Evolutionary conservation across 176 grass and related monocot species (phyloP), one percentile per base, ranked within the genome.

Genomic region (Paspalum notatum): DNA sequence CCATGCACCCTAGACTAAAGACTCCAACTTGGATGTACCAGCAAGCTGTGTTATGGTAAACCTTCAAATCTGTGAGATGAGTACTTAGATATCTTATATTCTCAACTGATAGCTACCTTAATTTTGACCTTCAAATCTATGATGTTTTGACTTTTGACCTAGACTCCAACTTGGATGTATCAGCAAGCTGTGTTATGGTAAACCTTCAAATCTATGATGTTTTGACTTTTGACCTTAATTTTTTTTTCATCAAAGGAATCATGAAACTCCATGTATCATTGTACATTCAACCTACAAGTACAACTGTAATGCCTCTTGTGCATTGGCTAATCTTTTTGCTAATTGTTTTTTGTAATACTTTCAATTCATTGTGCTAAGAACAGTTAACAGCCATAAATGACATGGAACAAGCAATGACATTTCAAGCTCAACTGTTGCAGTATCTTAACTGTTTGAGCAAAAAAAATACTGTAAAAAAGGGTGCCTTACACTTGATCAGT

Each of bases 401-500:
- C 65, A 82, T 74, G 24, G 13, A 68, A 62, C 16, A 39, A 39
- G 3, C 41, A 21, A 66, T 44, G 44, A 26, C 56, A 72, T 40
- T 81, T 55, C 14, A 70, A 26, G 49, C 41, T 55, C 38, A 62
- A 25, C 55, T 56, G 10, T 7, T 76, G 16, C 22, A 71, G 68
- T 46, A 2, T 49, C 85, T 11, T 63, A 80, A 76, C 7, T 41
- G 21, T 81, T 61, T 75, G 25, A 69, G 43, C 43, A 77, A 77
- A 82, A 82, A 4, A 43, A 51, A 50, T 65, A 7, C 5, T 47
- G 22, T 52, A 51, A 46, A 7, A 15, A 51, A 70, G 53, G 77
- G 68, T 6, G 20, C 67, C 91, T 86, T 90, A 98, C 96, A 98
- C 96, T 93, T 95, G 90, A 84, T 98, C 92, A 12, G 79, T 91